phyloP scores from a whole-genome alignment of 495 filamentous ascomycete genomes.

The Penicillium lividum region DNA sequence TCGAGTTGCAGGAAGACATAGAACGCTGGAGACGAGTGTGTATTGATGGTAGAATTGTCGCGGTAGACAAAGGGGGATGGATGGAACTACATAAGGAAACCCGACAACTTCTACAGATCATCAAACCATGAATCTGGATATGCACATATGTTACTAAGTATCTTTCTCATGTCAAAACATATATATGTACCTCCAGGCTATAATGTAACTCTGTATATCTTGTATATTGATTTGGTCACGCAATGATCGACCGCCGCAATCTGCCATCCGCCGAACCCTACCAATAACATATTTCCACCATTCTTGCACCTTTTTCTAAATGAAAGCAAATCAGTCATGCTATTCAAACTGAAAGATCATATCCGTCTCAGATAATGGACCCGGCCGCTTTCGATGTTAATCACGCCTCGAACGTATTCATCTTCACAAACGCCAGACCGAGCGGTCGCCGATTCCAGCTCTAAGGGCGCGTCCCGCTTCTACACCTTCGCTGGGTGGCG shows the following conservation, averaged over 20 bases:
- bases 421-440: conserved; percentile 46
- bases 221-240: neutral
- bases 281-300: neutral
- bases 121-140: conserved; percentile 10
- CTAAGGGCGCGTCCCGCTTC: conserved; percentile 29
- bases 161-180: too few relatives aligned
- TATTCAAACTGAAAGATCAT: neutral
- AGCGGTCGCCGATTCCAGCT: conserved; percentile 18
- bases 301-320: neutral
- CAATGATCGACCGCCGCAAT: neutral
- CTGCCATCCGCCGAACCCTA: neutral
- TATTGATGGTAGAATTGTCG: conserved; percentile 83
- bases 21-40: conserved; percentile 80
- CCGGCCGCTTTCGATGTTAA: conserved; percentile 42
- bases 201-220: neutral
- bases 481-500: conserved; percentile 46
- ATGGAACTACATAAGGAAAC: conserved; percentile 59
- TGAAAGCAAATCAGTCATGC: neutral
- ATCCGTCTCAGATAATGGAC: neutral
- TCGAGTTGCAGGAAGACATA: conserved; percentile 64
- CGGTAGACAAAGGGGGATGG: conserved; percentile 67
- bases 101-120: conserved; percentile 27
- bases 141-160: neutral
- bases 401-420: conserved; percentile 50
- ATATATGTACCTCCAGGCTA: neutral